Evolutionary conservation across 805 yeast species (phyloP).

Genomic region (Starmerella vitae): DNA sequence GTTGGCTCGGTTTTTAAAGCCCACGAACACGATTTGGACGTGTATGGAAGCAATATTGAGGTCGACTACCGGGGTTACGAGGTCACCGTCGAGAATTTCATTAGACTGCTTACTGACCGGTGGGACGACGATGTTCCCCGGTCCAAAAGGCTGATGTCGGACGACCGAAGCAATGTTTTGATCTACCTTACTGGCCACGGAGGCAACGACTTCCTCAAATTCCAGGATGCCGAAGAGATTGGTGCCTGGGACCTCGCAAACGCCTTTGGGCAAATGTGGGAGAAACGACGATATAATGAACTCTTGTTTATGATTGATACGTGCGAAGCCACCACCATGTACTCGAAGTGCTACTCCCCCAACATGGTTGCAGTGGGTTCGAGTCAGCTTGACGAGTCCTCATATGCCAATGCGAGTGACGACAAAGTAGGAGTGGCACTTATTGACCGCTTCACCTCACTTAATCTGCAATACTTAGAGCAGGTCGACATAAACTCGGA

Average conservation of each 20-base stretch:
- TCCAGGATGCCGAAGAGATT: slow-evolving; percentile 97
- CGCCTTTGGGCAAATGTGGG: slow-evolving; percentile 94
- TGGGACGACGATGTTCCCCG: slow-evolving; percentile 93
- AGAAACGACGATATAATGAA: slow-evolving; percentile 87
- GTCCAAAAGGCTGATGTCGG: slow-evolving; percentile 78
- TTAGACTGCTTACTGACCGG: slow-evolving; percentile 83
- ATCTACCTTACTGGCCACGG: slow-evolving; percentile 98
- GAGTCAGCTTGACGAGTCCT: slow-evolving; percentile 71
- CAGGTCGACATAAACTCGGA: slow-evolving; percentile 61
- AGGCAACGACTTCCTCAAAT: slow-evolving; percentile 91
- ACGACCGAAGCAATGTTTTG: slow-evolving; percentile 86
- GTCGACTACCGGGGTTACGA: slow-evolving; percentile 97
- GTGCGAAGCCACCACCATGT: slow-evolving; percentile 98
- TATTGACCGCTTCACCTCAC: slow-evolving; percentile 90
- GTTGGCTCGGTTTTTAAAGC: slow-evolving; percentile 95
- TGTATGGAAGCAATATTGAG: slow-evolving; percentile 88
- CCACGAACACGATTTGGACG: slow-evolving; percentile 78
- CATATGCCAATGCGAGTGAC: slow-evolving; percentile 93
- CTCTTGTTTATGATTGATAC: slow-evolving; percentile 96
- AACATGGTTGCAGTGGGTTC: slow-evolving; percentile 89
- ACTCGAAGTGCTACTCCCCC: slow-evolving; percentile 80
- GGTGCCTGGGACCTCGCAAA: slow-evolving; percentile 92
- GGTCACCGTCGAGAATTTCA: slow-evolving; percentile 92
- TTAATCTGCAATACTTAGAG: slow-evolving; percentile 78
- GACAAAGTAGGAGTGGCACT: slow-evolving; percentile 95